These are phyloP conservation scores for Cytospora leucostoma DNA, from an alignment of 2,329 filamentous ascomycete species.

Conservation along the genomic window DNA sequence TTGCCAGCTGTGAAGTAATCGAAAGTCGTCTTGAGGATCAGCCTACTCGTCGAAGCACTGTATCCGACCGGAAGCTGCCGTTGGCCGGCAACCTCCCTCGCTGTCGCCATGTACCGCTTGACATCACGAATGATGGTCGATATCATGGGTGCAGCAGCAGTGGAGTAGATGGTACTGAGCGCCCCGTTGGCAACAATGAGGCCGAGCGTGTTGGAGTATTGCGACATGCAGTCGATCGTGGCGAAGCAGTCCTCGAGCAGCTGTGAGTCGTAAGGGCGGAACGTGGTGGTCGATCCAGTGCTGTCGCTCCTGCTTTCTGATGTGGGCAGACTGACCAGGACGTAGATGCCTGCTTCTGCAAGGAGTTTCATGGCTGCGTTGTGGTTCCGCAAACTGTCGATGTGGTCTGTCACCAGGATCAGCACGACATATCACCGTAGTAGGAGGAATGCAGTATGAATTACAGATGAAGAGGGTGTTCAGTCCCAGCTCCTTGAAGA, in stretches of 20 bases:
- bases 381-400: slow-evolving; percentile 20
- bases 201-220: slow-evolving; percentile 36
- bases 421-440: background rate
- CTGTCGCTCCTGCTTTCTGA: slow-evolving; percentile 18
- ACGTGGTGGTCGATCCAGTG: slow-evolving; percentile 22
- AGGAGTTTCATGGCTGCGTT: slow-evolving; percentile 24
- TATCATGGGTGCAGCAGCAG: slow-evolving; percentile 29
- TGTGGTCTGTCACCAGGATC: slow-evolving; percentile 11
- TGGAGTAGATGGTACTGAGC: slow-evolving; percentile 25
- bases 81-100: slow-evolving; percentile 15
- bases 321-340: slow-evolving; percentile 29
- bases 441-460: background rate
- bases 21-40: slow-evolving; percentile 23
- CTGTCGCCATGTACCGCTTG: slow-evolving; percentile 33
- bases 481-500: slow-evolving; percentile 33
- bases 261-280: slow-evolving; percentile 29
- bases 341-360: slow-evolving; percentile 32
- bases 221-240: slow-evolving; percentile 33
- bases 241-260: slow-evolving; percentile 31
- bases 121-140: slow-evolving; percentile 34
- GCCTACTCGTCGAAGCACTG: slow-evolving; percentile 23
- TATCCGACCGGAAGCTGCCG: slow-evolving; percentile 24
- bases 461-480: slow-evolving; percentile 35
- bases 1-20: slow-evolving; percentile 26
- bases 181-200: slow-evolving; percentile 31